These are phyloP conservation scores for Cladosporium sp. DNA, from an alignment of 2,329 filamentous ascomycete genomes.

Conservation along the genomic window DNA sequence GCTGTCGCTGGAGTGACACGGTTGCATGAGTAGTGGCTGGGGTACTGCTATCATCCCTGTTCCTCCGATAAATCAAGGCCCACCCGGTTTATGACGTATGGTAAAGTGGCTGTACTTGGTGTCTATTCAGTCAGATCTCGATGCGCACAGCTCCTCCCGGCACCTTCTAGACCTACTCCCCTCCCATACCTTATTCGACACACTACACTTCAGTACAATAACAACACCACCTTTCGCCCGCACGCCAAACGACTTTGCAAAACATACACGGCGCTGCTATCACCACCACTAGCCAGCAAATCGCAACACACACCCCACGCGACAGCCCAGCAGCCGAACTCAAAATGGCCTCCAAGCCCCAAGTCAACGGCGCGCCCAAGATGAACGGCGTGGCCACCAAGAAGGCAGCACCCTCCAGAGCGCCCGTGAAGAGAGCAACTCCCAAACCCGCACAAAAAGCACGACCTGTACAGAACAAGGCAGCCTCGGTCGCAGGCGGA, in stretches of 20 bases:
- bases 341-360: conserved; percentile 14
- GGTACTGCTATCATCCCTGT: conserved; percentile 1
- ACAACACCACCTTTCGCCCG: neutral
- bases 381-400: conserved; percentile 21
- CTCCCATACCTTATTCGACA: neutral
- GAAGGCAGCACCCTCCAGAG: conserved; percentile 19
- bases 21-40: neutral
- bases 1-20: neutral
- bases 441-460: conserved; percentile 19
- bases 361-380: conserved; percentile 25
- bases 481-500: conserved; percentile 29
- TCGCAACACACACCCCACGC: neutral
- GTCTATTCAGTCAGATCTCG: neutral
- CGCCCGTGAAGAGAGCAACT: conserved; percentile 15
- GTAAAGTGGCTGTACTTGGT: too few species aligned
- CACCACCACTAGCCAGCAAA: neutral
- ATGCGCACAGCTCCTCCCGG: neutral
- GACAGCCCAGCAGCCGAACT: neutral
- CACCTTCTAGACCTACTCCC: conserved; percentile 3
- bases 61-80: neutral
- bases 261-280: neutral
- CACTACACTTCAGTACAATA: neutral
- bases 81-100: too few species aligned
- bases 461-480: conserved; percentile 28
- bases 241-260: neutral